A percentile compares a stretch with the other conserved stretches of the same genome.
These are phyloP conservation scores for Coprinellus aureogranulatus DNA, from an alignment of 768 basidiomycete genomes.

Conservation along the genomic window DNA sequence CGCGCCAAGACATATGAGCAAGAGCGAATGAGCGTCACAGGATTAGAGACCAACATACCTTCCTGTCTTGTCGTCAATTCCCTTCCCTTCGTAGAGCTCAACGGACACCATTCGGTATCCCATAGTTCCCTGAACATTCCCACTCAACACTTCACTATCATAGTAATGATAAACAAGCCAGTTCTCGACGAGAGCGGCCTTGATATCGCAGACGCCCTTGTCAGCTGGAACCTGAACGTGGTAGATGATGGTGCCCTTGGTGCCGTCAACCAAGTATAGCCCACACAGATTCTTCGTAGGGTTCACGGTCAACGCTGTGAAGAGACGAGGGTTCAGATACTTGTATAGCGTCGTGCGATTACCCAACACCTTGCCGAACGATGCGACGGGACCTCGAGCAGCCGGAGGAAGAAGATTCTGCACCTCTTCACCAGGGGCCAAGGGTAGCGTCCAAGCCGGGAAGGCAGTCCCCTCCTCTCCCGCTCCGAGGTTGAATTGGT, in stretches of 20 bases:
- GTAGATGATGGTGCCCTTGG: slow-evolving; percentile 77
- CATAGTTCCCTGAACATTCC: slow-evolving; percentile 49
- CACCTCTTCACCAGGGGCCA: slow-evolving; percentile 60
- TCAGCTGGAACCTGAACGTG: slow-evolving; percentile 49
- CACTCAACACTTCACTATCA: slow-evolving; percentile 49
- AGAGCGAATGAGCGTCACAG: neutral
- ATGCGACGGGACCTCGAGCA: slow-evolving; percentile 59
- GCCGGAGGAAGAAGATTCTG: slow-evolving; percentile 45
- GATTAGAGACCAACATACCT: slow-evolving; percentile 51
- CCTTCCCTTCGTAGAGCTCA: slow-evolving; percentile 82
- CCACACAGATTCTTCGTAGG: slow-evolving; percentile 42
- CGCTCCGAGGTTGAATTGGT: slow-evolving; percentile 44
- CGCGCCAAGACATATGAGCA: neutral
- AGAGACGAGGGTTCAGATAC: slow-evolving; percentile 83
- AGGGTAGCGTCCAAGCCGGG: slow-evolving; percentile 63
- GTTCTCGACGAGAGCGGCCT: slow-evolving; percentile 76
- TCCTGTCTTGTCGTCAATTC: slow-evolving; percentile 62
- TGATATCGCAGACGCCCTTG: slow-evolving; percentile 56
- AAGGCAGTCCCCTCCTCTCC: slow-evolving; percentile 48
- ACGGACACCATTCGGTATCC: slow-evolving; percentile 76
- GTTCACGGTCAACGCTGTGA: slow-evolving; percentile 58
- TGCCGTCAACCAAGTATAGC: slow-evolving; percentile 75
- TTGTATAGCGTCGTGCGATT: slow-evolving; percentile 91
- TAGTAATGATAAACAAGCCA: slow-evolving; percentile 92
- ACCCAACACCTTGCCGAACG: slow-evolving; percentile 79